Evolutionary conservation across 345 rosid species (phyloP).

Genomic region (Hirschfeldia incana): DNA sequence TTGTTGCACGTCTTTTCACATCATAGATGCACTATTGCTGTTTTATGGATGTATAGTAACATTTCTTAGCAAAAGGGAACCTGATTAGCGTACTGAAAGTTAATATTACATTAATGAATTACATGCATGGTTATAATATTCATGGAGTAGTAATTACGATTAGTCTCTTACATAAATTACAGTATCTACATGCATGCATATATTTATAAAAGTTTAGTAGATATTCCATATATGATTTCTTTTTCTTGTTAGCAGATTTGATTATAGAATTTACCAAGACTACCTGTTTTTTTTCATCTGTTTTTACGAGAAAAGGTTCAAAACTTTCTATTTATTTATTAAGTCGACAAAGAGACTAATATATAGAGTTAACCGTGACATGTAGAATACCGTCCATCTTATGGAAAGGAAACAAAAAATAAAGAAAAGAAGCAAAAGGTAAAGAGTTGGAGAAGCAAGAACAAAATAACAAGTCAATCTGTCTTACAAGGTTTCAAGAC

Average conservation of each 20-base stretch:
- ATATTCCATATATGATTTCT: too few relatives aligned
- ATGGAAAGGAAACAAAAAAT: neutral
- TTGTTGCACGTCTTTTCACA: neutral
- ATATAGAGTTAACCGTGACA: neutral
- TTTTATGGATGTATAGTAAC: neutral
- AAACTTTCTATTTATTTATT: neutral
- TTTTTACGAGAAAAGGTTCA: neutral
- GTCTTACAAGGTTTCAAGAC: conserved; percentile 4
- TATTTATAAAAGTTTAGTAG: too few relatives aligned
- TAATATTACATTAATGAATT: neutral
- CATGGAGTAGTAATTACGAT: too few relatives aligned
- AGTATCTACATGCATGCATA: too few relatives aligned
- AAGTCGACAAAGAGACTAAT: neutral
- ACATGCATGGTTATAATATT: neutral
- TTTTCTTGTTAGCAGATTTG: too few relatives aligned
- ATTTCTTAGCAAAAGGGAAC: neutral
- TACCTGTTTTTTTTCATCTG: too few relatives aligned
- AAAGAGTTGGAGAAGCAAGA: neutral
- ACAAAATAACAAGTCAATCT: neutral
- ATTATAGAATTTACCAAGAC: too few relatives aligned
- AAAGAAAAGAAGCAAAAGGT: conserved; percentile 12
- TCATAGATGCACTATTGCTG: neutral
- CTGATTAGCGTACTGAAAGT: neutral
- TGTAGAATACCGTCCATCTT: neutral
- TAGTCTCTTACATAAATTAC: too few relatives aligned